Base-by-base conservation (phyloP, 2,329 filamentous ascomycete species). In the Cladobotryum mycophilum region DNA sequence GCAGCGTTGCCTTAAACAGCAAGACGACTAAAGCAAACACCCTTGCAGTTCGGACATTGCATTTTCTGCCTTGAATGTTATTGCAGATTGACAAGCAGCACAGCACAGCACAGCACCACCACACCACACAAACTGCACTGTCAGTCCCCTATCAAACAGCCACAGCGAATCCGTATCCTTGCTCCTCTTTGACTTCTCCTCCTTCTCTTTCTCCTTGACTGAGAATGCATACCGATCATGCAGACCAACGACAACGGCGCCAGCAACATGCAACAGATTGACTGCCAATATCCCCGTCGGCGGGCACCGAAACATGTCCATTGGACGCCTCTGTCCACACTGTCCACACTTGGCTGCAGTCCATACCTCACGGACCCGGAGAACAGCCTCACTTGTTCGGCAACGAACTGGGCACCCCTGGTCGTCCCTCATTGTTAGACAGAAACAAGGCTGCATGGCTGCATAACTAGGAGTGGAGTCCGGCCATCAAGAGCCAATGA, bases 311-410 rank as follows among this genome's bases (percentile, higher is more conserved):
- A 37, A 42, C 8, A 14, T 8, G n/a, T 48, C 51, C n/a, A 55
- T 55, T 56, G 55, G 55, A 53, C 55, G 54, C 51, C 51, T 54
- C 52, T 17, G 37, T 36, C 25, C 25, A 30, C 25, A 30, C 52
- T 17, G 37, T 36, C 25, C 25, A 30, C 25, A 30, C 25, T 30
- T 30, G 6, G 25, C 55, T 47, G 47, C 49, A 47, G 49, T 20
- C 41, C 51, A 43, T 49, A 46, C 35, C 47, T 40, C 40, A 47
- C 38, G 44, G 49, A 40, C 30, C 47, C 45, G 41, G 40, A 48
- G 25, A 44, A 55, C 55, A 55, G 55, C 55, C 55, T 55, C 53
- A 57, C 49, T 30, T 55, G 47, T 52, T 49, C 50, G 54, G 54
- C 49, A 41, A 33, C 42, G 33, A 45, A 41, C 41, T 34, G 43